Evolutionary conservation across 192 early-diverging fungal species (phyloP), one percentile per base, ranked within the genome.

Genomic region (Mortierella alpina): DNA sequence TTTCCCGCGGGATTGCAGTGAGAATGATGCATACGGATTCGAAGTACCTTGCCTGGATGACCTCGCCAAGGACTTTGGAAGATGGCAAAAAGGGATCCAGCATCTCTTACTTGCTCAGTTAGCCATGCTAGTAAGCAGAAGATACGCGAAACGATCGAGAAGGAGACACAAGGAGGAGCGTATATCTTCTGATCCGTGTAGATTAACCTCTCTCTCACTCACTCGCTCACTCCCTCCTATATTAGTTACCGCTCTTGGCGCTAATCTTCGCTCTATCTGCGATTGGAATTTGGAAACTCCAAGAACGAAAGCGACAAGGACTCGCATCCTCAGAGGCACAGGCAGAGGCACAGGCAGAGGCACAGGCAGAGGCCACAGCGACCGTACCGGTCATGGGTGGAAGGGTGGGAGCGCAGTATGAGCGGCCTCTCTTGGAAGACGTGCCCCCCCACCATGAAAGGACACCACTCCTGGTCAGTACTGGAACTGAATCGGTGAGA

Each of bases 61-160:
- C 7, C 70, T 72, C 23, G n/a, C 60, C 61, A 72, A 63, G 44
- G 53, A 63, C 41, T 72, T 72, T 63, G 59, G n/a, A 22, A 59
- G 61, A 56, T 72, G 60, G 70, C 70, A 72, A 56, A 72, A 55
- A 39, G 0, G 59, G 52, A 72, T 72, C 31, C 60, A 56, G 31
- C 1, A 56, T 48, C 61, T 72, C 45, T 72, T 72, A 52, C 12
- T 63, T 56, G 41, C 14, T 63, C 70, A 63, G 15, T 13, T 63
- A 18, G 20, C 45, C 13, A 55, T 72, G 45, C 20, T 72, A 53
- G 70, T 72, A 72, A 48, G 61, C 40, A 48, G 7, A 59, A 60
- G 42, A 12, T 20, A 49, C 12, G 49, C 14, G 39, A 9, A 44
- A 49, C 13, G 5, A 8, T 17, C 44, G 31, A 53, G 39, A 46